Percentiles rank a stretch among this genome's conserved stretches.
phyloP scores from a whole-genome alignment of 2,329 filamentous ascomycete genomes.

The Fusarium veterinarium region DNA sequence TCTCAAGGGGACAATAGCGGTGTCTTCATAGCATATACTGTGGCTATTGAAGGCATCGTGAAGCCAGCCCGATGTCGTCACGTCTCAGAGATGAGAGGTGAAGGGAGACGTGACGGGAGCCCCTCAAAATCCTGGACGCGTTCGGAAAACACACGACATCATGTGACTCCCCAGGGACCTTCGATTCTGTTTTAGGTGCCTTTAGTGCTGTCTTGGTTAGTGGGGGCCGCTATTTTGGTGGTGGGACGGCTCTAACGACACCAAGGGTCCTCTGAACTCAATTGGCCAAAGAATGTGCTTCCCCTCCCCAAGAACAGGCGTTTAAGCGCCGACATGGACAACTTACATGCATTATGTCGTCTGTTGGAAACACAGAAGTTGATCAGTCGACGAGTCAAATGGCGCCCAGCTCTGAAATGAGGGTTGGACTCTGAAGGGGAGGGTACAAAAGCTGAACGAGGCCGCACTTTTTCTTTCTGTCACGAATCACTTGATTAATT shows the following conservation, averaged over 20 bases:
- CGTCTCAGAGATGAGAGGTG: conserved; percentile 24
- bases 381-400: conserved; percentile 41
- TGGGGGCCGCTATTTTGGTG: conserved; percentile 42
- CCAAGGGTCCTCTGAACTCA: conserved; percentile 38
- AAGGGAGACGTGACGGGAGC: conserved; percentile 36
- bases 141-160: conserved; percentile 38
- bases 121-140: conserved; percentile 27
- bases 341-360: conserved; percentile 44
- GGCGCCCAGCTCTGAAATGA: conserved; percentile 17
- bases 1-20: conserved; percentile 25
- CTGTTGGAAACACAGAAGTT: conserved; percentile 38
- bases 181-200: neutral
- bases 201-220: conserved; percentile 13
- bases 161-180: conserved; percentile 21
- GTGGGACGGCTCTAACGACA: conserved; percentile 41
- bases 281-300: conserved; percentile 41
- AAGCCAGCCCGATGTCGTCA: conserved; percentile 25
- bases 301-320: conserved; percentile 41
- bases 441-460: conserved; percentile 43
- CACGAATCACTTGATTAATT: conserved; percentile 17
- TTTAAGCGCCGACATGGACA: conserved; percentile 48
- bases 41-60: conserved; percentile 36
- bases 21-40: neutral
- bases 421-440: conserved; percentile 3
- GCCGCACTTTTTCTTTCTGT: conserved; percentile 26